Conservation (phyloP, 106 monocot genomes). For the Ottelia alismoides region DNA sequence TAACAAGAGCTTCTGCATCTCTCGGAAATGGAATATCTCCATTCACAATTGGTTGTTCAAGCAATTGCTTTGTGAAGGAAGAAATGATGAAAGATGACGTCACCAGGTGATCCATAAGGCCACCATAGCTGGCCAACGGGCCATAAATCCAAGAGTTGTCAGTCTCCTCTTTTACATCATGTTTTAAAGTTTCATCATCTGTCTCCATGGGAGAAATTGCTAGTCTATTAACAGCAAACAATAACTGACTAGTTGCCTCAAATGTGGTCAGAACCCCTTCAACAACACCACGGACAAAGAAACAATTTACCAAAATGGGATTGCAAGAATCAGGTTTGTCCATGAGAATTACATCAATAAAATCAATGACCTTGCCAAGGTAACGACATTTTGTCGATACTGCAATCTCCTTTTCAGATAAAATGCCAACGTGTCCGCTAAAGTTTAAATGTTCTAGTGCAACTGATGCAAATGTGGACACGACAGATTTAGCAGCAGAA, state of each 20-base stretch:
- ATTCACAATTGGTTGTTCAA: constrained; percentile 70
- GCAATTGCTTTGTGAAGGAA: constrained; percentile 68
- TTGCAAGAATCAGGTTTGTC: constrained; percentile 94
- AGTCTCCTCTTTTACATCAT: constrained; percentile 40
- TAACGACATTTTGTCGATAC: constrained; percentile 80
- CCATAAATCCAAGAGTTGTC: constrained; percentile 83
- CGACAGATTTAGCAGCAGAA: constrained; percentile 60
- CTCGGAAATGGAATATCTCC: constrained; percentile 42
- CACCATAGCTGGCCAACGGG: constrained; percentile 67
- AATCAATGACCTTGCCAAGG: constrained; percentile 83
- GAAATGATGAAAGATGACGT: constrained; percentile 82
- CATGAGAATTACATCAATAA: constrained; percentile 67
- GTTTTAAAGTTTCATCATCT: constrained; percentile 36
- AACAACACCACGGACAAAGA: constrained; percentile 72
- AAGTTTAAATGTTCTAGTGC: constrained; percentile 85
- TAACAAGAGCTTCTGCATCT: constrained; percentile 73
- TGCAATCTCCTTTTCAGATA: constrained; percentile 33
- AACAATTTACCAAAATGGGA: constrained; percentile 70
- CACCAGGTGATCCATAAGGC: constrained; percentile 75
- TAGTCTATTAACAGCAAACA: constrained; percentile 63
- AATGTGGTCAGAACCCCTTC: constrained; percentile 73
- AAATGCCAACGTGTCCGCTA: constrained; percentile 26
- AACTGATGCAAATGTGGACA: constrained; percentile 45
- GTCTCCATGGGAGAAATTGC: constrained; percentile 95
- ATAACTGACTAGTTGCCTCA: constrained; percentile 91